Base-by-base conservation (phyloP, 1,284 basidiomycete species). In the Pseudozyma thailandica region DNA sequence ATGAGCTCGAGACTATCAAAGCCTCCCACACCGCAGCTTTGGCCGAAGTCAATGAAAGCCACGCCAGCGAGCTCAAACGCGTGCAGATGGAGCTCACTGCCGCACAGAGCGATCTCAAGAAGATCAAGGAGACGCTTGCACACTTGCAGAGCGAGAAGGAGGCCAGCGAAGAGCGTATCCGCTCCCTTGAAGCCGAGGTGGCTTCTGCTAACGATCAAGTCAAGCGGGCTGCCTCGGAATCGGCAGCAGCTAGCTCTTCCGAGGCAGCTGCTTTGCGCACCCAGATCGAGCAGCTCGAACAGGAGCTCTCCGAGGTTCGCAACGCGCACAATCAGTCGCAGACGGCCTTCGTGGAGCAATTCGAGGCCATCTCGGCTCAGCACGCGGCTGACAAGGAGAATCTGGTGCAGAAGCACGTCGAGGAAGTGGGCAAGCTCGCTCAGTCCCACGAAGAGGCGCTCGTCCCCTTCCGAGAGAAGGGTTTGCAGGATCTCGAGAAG, bases 341-440 rank as follows among this genome's bases (percentile, higher is more conserved):
- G 48, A 61, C 48, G 12, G 70, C 66, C 0, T 75, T 75, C 31
- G 65, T 58, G 28, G 73, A 75, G 44, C 70, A 73, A 21, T 52
- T 75, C 15, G 70, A 73, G 8, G 52, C 56, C 8, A 69, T 62
- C 54, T 59, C 58, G 23, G 21, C 35, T 7, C 48, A 58, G 28
- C 59, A 74, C 21, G 52, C 54, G 18, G 50, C 50, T 18, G 66
- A 71, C 45, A 72, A 70, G 45, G 50, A 58, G 15, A 51, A 42
- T 9, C 55, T 72, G 25, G 37, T 57, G 16, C 52, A 74, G 53
- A 74, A 71, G 42, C 71, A 74, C 45, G 62, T 71, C 20, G 55
- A 53, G n/a, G 68, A 76, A 33, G 25, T 71, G 16, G 50, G 37
- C 5, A 48, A 59, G 33, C 56, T 71, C 23, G 44, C 57, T 6